A percentile compares a stretch with the other conserved stretches of the same genome.
Evolutionary conservation across 2,329 filamentous ascomycete genomes (phyloP).

Genomic region (Acephala macrosclerotiorum): DNA sequence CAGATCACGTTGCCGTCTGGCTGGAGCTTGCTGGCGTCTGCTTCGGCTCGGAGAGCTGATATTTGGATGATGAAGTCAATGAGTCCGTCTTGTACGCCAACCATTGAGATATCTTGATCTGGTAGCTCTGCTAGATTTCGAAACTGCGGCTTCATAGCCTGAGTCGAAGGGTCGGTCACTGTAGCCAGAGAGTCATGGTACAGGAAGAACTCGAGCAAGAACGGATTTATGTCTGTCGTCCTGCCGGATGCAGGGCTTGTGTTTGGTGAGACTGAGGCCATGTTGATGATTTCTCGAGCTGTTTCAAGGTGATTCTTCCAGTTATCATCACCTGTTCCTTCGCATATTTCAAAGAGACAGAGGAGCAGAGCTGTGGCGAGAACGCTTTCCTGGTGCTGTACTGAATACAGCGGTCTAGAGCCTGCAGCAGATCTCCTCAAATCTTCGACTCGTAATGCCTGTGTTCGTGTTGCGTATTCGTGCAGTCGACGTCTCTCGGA

Average conservation of each 20-base stretch:
- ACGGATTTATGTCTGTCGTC: constrained; percentile 30
- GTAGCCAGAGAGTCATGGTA: constrained; percentile 35
- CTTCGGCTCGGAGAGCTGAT: constrained; percentile 26
- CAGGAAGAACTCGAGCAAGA: constrained; percentile 36
- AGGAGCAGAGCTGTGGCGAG: constrained; percentile 32
- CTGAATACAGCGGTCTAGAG: not conserved
- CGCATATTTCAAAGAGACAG: constrained; percentile 34
- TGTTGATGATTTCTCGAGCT: constrained; percentile 27
- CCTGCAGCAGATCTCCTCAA: not conserved
- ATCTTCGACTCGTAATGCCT: constrained; percentile 20
- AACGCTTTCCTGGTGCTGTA: constrained; percentile 11
- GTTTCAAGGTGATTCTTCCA: constrained; percentile 29
- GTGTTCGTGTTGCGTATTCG: constrained; percentile 18
- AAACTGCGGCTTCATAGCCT: constrained; percentile 16
- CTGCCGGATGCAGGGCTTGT: not conserved
- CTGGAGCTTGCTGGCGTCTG: constrained; percentile 2
- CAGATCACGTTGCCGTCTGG: constrained; percentile 21
- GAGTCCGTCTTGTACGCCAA: constrained; percentile 32
- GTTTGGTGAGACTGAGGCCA: constrained; percentile 9
- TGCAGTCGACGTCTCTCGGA: constrained; percentile 29
- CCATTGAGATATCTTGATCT: constrained; percentile 19
- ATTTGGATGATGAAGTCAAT: constrained; percentile 32
- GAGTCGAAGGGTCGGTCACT: constrained; percentile 27
- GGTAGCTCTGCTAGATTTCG: not conserved
- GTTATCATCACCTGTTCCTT: constrained; percentile 27